phyloP scores from a whole-genome alignment of 2,329 filamentous ascomycete species.

The Talaromyces sp. region DNA sequence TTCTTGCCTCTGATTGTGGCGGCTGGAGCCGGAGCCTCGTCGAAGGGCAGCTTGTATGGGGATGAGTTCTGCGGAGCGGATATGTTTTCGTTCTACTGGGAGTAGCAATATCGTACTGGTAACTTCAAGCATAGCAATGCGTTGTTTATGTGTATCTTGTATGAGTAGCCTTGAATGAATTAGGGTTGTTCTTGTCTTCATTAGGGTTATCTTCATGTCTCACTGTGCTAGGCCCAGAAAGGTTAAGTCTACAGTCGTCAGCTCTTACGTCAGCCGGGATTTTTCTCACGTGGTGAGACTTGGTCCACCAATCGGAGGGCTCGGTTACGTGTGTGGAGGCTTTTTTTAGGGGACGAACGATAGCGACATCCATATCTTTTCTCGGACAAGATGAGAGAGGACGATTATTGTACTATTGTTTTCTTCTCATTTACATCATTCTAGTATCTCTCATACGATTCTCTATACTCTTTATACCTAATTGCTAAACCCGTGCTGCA shows the following conservation, averaged over 20 bases:
- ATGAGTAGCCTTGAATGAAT: too few relatives aligned
- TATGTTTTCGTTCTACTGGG: slow-evolving; percentile 18
- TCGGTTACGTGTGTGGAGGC: neutral
- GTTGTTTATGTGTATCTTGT: neutral
- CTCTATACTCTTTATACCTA: neutral
- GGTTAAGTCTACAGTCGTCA: neutral
- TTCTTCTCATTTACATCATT: neutral
- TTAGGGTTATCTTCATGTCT: neutral
- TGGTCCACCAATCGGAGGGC: neutral
- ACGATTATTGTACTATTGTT: neutral
- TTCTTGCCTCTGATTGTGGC: slow-evolving; percentile 18
- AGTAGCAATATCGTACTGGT: neutral
- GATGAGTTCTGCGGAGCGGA: slow-evolving; percentile 8
- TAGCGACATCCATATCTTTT: neutral
- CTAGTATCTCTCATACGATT: neutral
- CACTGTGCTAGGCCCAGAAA: neutral
- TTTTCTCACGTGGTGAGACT: neutral
- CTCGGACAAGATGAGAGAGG: neutral
- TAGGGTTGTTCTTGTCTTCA: neutral
- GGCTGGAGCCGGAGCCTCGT: slow-evolving; percentile 10
- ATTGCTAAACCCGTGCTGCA: neutral
- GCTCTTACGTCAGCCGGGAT: neutral
- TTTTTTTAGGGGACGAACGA: neutral
- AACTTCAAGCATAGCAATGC: neutral
- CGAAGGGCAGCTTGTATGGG: slow-evolving; percentile 13